Conservation (phyloP, 2,329 filamentous ascomycete species). For the Hypoxylon sp. region DNA sequence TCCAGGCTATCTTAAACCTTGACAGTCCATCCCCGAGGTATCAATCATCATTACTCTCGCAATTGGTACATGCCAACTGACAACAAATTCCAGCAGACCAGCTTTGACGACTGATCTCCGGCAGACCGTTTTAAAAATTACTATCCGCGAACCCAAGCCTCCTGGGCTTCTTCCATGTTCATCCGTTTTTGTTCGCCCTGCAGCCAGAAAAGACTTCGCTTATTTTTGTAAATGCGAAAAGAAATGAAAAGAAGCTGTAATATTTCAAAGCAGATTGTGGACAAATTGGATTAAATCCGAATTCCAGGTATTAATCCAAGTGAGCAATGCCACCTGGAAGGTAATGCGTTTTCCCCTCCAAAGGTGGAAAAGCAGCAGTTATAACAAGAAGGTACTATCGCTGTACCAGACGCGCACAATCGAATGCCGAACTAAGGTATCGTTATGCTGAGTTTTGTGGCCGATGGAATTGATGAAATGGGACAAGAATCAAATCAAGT, state of each 20-base stretch:
- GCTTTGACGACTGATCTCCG: slow-evolving; percentile 50
- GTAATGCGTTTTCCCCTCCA: slow-evolving; percentile 38
- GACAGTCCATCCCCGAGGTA: slow-evolving; percentile 52
- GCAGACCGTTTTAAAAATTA: slow-evolving; percentile 53
- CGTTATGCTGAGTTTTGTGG: slow-evolving; percentile 71
- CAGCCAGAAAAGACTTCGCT: slow-evolving; percentile 53
- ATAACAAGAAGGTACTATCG: slow-evolving; percentile 63
- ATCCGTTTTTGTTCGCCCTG: slow-evolving; percentile 52
- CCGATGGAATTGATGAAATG: slow-evolving; percentile 59
- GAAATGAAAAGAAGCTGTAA: slow-evolving; percentile 44
- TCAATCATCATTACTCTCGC: slow-evolving; percentile 52
- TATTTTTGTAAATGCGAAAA: slow-evolving; percentile 53
- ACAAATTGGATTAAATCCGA: slow-evolving; percentile 47
- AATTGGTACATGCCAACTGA: slow-evolving; percentile 44
- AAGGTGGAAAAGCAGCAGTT: slow-evolving; percentile 41
- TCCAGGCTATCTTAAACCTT: slow-evolving; percentile 43
- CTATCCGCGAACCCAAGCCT: slow-evolving; percentile 56
- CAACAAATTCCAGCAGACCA: slow-evolving; percentile 47
- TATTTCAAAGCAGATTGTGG: slow-evolving; percentile 44
- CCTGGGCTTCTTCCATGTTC: slow-evolving; percentile 58
- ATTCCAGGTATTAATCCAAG: slow-evolving; percentile 51
- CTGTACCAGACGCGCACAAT: slow-evolving; percentile 74
- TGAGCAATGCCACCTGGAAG: slow-evolving; percentile 50
- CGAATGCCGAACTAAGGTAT: slow-evolving; percentile 65
- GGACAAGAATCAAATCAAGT: slow-evolving; percentile 52